Conservation (phyloP, 2,329 filamentous ascomycete species). For the Rhynchosporium agropyri region DNA sequence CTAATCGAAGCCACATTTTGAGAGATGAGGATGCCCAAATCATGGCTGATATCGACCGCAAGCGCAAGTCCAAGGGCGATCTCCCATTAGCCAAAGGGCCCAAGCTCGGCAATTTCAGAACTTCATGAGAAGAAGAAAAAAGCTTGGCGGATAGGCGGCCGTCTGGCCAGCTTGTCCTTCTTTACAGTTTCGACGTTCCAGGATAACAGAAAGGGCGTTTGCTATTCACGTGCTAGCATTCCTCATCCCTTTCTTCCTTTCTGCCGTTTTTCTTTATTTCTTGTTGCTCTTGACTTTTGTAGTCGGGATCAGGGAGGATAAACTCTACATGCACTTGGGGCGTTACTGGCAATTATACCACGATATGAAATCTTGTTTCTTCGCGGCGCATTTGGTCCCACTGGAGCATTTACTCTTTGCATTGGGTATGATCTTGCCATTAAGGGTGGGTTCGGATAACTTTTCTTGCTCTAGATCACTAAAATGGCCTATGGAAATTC, state of each 20-base stretch:
- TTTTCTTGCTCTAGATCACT: neutral
- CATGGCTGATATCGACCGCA: constrained; percentile 3
- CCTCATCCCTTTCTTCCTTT: no score
- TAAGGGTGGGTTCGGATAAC: neutral
- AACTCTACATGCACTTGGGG: neutral
- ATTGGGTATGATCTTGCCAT: neutral
- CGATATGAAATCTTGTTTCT: neutral
- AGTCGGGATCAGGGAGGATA: neutral
- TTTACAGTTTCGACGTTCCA: neutral
- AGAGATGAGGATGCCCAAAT: neutral
- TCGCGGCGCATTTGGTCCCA: neutral
- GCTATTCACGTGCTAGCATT: neutral
- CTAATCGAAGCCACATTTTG: neutral
- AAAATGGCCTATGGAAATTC: neutral
- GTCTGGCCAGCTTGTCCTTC: neutral
- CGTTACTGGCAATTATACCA: constrained; percentile 10
- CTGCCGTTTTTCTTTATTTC: neutral
- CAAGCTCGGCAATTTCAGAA: neutral
- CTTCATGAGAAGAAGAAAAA: no score
- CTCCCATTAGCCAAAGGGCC: neutral
- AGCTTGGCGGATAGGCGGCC: no score
- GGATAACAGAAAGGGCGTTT: neutral
- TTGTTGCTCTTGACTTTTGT: neutral
- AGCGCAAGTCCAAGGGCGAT: neutral
- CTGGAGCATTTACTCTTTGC: neutral